Base-by-base conservation (phyloP, 208 protist species). In the Trypanosoma lewisi region DNA sequence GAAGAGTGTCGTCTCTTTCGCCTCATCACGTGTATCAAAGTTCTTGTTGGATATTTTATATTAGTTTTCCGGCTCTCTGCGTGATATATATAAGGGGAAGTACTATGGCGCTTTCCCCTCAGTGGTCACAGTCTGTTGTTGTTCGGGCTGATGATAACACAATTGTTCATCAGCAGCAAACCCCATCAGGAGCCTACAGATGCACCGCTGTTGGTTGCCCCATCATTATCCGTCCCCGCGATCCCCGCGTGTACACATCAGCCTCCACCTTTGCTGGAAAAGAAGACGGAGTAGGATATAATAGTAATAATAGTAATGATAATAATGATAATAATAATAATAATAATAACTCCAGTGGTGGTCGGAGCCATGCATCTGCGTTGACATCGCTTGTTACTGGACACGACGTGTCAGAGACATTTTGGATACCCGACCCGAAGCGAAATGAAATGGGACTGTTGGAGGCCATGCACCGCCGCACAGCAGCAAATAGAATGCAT, bases 371-470 rank as follows among this genome's bases (percentile, higher is more conserved):
- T 4, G 36, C 45, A 25, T 72, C 44, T 52, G 67, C 19, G 27
- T 71, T 49, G 70, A 59, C 69, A 25, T 67, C 74, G 34, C 63
- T 65, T 37, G 7, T 66, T 11, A 23, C 27, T 30, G 16, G 23
- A 55, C 74, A 71, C 30, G 80, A 87, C 62, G 49, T 81, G 17
- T 62, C 73, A 25, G 52, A 63, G 44, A 90, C 87, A 9, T 93
- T 87, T 51, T 93, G 87, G 83, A 49, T 88, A 27, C 87, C 87
- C 2, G 82, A 89, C 56, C 30, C 70, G 0, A 65, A 55, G 14
- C 69, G 70, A 57, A 75, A 78, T 4, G 86, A 93, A 68, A 61
- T 85, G 37, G 83, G 87, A 2, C 53, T 93, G 33, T 67, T 93
- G 12, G 83, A 93, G 70, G 58, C 70, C 37, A 71, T 93, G 16